A percentile compares a stretch with the other conserved stretches of the same genome.
phyloP scores from a whole-genome alignment of 345 rosid species.

The Citrus mangshanensis region DNA sequence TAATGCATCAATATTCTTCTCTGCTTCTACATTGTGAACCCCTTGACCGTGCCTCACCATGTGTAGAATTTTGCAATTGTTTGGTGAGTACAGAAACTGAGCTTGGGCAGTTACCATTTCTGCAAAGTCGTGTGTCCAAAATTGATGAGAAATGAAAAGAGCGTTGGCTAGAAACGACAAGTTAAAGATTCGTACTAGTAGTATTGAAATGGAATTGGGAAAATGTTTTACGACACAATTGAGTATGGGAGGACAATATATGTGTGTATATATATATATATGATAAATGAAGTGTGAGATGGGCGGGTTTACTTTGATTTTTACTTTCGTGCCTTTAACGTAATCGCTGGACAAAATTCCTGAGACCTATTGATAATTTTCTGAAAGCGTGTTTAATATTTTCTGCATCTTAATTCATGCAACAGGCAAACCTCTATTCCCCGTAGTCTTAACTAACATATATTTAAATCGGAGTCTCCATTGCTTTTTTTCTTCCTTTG shows the following conservation, averaged over 20 bases:
- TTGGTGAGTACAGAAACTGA: slow-evolving; percentile 7
- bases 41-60: slow-evolving; percentile 16
- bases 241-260: background rate
- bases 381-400: background rate
- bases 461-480: background rate
- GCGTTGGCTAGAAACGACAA: background rate
- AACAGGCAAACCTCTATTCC: background rate
- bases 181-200: no score
- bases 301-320: background rate
- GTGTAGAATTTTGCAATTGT: slow-evolving; percentile 7
- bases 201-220: background rate
- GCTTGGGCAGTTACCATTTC: slow-evolving; percentile 18
- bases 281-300: background rate
- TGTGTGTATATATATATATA: no score
- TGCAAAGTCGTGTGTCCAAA: background rate
- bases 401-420: background rate
- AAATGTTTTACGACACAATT: background rate
- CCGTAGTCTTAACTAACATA: background rate
- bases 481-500: no score
- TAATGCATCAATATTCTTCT: slow-evolving; percentile 10
- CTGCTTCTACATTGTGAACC: slow-evolving; percentile 8
- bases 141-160: no score
- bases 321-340: background rate
- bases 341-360: background rate
- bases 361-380: background rate